Percentiles rank a stretch among this genome's conserved stretches.
These are phyloP conservation scores for Ganoderma sp. DNA, from an alignment of 1,284 basidiomycete genomes.

Conservation along the genomic window DNA sequence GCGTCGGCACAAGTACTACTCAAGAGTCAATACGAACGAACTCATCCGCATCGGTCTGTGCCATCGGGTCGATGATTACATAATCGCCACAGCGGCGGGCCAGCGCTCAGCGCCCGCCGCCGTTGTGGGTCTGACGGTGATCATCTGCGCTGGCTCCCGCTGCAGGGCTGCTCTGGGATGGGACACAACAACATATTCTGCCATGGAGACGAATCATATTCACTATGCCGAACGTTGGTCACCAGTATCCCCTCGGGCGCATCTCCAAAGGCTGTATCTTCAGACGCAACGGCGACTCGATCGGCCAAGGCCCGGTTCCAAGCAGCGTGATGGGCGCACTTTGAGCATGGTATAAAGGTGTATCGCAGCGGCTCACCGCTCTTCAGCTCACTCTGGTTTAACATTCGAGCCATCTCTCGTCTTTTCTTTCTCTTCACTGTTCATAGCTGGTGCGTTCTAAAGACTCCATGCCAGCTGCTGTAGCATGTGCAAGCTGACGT, in stretches of 20 bases:
- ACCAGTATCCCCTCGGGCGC: not conserved
- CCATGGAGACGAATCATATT: no score
- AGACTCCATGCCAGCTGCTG: no score
- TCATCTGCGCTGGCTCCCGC: no score
- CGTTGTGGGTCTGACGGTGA: no score
- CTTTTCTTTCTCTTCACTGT: not conserved
- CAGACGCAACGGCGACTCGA: not conserved
- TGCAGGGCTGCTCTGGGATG: no score
- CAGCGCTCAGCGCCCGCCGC: no score
- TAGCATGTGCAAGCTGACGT: not conserved
- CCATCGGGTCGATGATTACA: no score
- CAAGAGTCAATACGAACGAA: no score
- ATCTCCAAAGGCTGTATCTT: not conserved
- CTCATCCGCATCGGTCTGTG: no score
- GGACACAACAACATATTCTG: no score
- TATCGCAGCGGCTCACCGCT: not conserved
- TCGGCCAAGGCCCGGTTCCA: not conserved
- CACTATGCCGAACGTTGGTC: not conserved
- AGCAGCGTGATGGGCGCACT: not conserved
- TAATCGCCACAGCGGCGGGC: no score
- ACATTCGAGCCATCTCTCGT: not conserved
- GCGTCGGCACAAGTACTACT: no score
- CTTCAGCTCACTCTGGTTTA: not conserved
- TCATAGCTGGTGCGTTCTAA: not conserved
- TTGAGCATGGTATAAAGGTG: not conserved